Base-by-base conservation (phyloP, 257 asterid genomes). In the Scutellaria baicalensis region DNA sequence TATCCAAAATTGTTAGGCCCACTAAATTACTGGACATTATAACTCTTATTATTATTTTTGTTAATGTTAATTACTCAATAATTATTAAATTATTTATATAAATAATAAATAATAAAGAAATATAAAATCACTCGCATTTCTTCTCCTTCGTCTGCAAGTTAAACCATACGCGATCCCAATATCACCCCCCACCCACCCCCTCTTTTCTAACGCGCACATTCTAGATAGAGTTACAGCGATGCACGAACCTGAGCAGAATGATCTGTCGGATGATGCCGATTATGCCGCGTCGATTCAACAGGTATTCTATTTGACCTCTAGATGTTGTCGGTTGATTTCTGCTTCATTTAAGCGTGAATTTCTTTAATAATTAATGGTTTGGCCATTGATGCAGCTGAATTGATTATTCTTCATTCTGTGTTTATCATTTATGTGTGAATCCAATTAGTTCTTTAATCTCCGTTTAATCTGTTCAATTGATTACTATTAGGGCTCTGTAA, bases 221-320 rank as follows among this genome's bases (percentile, higher is more conserved):
- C 72, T 66, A 23, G 70, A 39, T 20, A 40, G 49, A 59, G 57
- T n/a, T 12, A 40, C 44, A 60, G 77, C 69, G 79, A 93, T 93
- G 98, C 85, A 82, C 51, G 96, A 93, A 72, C 68, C 86, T 8
- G 96, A 91, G 54, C 76, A 80, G 58, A 78, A 82, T 77, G 97
- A 93, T 80, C 87, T 93, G 3, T 82, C 98, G 13, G 98, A 93
- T 78, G 98, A 93, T 59, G 91, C 89, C 70, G 96, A 93, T 75
- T 93, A 93, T 69, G 99, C 95, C 56, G 99, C 96, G 21, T 90
- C 97, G 56, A 75, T 85, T 72, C 90, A 87, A 72, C 95, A 89
- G 80, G 98, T 89, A 48, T 48, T 79, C 43, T 38, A 12, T 77
- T 42, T 66, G 5, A 12, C 23, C 12, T 31, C 45, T 16, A 13